Percentiles rank a stretch among this genome's conserved stretches.
These are phyloP conservation scores for Pichia gijzeniarum DNA, from an alignment of 805 yeast species.

Conservation along the genomic window DNA sequence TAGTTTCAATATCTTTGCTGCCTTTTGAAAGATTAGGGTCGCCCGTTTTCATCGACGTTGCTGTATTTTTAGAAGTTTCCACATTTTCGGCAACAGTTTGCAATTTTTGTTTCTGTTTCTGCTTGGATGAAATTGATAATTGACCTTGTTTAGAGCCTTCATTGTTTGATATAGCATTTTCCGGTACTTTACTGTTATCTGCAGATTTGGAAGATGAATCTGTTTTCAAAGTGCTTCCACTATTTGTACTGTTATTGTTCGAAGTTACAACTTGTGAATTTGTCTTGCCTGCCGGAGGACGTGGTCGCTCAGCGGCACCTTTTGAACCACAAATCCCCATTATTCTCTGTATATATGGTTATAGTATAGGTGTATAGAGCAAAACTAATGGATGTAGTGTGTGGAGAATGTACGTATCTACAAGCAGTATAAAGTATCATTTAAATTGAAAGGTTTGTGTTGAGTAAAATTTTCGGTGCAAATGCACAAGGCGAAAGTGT, in stretches of 20 bases:
- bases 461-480: too few relatives aligned
- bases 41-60: neutral
- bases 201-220: neutral
- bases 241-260: neutral
- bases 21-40: neutral
- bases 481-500: too few relatives aligned
- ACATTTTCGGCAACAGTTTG: slow-evolving; percentile 10
- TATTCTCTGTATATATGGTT: neutral
- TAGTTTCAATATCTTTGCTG: neutral
- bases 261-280: neutral
- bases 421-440: too few relatives aligned
- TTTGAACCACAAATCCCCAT: slow-evolving; percentile 20
- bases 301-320: slow-evolving; percentile 6
- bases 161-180: neutral
- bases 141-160: neutral
- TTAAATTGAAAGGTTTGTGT: too few relatives aligned
- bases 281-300: neutral
- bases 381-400: too few relatives aligned
- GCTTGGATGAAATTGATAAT: slow-evolving; percentile 1
- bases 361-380: too few relatives aligned
- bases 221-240: neutral
- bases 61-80: slow-evolving; percentile 2
- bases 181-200: neutral
- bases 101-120: slow-evolving; percentile 5
- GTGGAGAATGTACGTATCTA: too few relatives aligned